These are phyloP conservation scores for Plasmodium vivax DNA, from an alignment of 169 alveolate genomes.

Conservation along the genomic window DNA sequence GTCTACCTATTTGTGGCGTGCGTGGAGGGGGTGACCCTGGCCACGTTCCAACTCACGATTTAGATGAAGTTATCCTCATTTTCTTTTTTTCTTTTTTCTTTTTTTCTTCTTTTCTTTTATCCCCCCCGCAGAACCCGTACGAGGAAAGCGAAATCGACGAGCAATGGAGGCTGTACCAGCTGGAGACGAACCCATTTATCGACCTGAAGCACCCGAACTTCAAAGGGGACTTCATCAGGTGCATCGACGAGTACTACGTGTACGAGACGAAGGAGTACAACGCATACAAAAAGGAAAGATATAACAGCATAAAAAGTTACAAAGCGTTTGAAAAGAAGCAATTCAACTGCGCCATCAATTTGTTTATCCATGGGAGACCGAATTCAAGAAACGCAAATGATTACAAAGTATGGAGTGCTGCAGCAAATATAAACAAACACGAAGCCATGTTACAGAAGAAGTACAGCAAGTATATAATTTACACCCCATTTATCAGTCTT, in stretches of 20 bases:
- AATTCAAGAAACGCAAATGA: slow-evolving; percentile 16
- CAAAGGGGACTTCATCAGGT: slow-evolving; percentile 52
- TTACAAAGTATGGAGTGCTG: slow-evolving; percentile 71
- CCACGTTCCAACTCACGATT: not conserved
- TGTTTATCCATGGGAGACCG: slow-evolving; percentile 69
- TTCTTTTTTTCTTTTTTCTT: too few species aligned
- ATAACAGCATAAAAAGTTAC: slow-evolving; percentile 28
- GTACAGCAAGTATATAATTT: slow-evolving; percentile 30
- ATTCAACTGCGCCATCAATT: slow-evolving; percentile 19
- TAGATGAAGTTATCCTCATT: not conserved
- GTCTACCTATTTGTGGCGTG: not conserved
- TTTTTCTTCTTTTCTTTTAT: too few species aligned
- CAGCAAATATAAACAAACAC: slow-evolving; percentile 20
- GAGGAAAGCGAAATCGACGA: slow-evolving; percentile 33
- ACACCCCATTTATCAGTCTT: slow-evolving; percentile 41
- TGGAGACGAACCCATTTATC: slow-evolving; percentile 70
- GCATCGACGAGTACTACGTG: slow-evolving; percentile 66
- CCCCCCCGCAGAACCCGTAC: not conserved
- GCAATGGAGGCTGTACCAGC: slow-evolving; percentile 39
- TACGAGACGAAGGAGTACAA: slow-evolving; percentile 64
- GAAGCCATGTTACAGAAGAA: slow-evolving; percentile 37
- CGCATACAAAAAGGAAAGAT: slow-evolving; percentile 60
- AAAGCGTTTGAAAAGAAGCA: slow-evolving; percentile 22
- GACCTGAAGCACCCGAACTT: slow-evolving; percentile 65
- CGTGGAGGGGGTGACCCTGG: not conserved